Base-by-base conservation (phyloP, 495 filamentous ascomycete genomes). In the Aspergillus ellipticus region DNA sequence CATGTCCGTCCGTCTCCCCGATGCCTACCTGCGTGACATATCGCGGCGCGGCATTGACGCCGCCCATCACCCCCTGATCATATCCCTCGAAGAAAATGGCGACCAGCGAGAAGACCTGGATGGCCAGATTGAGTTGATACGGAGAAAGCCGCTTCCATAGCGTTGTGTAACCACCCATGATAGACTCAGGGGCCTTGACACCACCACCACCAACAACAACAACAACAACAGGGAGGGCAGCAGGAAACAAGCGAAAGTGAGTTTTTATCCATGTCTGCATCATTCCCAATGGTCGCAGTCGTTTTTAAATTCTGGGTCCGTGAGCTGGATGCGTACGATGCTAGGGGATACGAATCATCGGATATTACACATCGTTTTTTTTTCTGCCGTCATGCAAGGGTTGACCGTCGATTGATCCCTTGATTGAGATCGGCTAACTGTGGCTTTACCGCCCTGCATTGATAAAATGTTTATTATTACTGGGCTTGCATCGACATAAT, bases 11-110 rank as follows among this genome's bases (percentile, higher is more conserved):
- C 4, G 66, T 24, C 50, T 54, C 58, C 8, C 74, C 74, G 22
- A 74, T 75, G 13, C 64, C 63, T 4, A 75, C 71, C 49, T 62
- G 52, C 3, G 59, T 65, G 9, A 75, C 65, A 54, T 78, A 79
- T 8, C 53, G 63, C 4, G 70, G 72, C 28, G 74, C 54, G 49
- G 66, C 62, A 47, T 79, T 81, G 39, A 80, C 74, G 31, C 74
- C 75, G n/a, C 75, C 76, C 74, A 78, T 79, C 31, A 80, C 75
- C 21, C 77, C 78, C 56, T 79, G 78, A 42, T 79, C 77, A 66
- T 80, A 81, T n/a, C 80, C 79, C 55, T 79, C 74, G 66, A 81
- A 80, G 66, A 82, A 81, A 50, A 82, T 80, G 17, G 72, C 74
- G 15, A 81, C 63, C 11, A 77, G 65, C 21, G 75, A 79, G 47